A percentile compares a stretch with the other conserved stretches of the same genome.
Conservation (phyloP, 2,329 filamentous ascomycete species). For the Claviceps citrina region DNA sequence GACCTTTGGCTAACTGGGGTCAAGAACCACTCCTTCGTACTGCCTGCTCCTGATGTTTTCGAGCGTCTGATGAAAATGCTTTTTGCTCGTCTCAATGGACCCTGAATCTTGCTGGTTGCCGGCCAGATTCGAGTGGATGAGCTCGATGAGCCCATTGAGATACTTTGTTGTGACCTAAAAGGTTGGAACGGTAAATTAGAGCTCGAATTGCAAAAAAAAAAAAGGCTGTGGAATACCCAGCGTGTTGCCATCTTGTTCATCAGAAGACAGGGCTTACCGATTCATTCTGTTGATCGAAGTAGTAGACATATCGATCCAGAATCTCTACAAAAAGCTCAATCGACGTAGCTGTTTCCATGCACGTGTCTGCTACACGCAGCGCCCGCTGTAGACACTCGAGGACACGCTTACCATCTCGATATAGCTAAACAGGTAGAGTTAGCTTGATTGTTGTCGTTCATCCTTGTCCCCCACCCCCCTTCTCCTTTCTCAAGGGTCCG, state of each 20-base stretch:
- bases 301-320: constrained; percentile 94
- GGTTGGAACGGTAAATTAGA: constrained; percentile 10
- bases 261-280: constrained; percentile 39
- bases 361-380: constrained; percentile 88
- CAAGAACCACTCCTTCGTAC: constrained; percentile 78
- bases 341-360: constrained; percentile 95
- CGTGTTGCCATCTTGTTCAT: not conserved
- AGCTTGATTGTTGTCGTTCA: too few species aligned
- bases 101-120: constrained; percentile 70
- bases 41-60: constrained; percentile 86
- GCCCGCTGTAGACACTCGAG: constrained; percentile 92
- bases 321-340: constrained; percentile 98
- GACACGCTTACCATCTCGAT: constrained; percentile 93
- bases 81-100: constrained; percentile 74
- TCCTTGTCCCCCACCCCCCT: not conserved
- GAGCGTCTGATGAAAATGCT: constrained; percentile 87
- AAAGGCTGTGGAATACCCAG: too few species aligned
- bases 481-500: not conserved
- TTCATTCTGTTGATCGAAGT: constrained; percentile 98
- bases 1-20: constrained; percentile 28
- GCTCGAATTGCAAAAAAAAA: too few species aligned
- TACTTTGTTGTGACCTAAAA: constrained; percentile 78
- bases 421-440: constrained; percentile 45
- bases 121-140: constrained; percentile 90
- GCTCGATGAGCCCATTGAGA: constrained; percentile 90